Conservation (phyloP, 768 basidiomycete genomes). For the Suillus cothurnatus region DNA sequence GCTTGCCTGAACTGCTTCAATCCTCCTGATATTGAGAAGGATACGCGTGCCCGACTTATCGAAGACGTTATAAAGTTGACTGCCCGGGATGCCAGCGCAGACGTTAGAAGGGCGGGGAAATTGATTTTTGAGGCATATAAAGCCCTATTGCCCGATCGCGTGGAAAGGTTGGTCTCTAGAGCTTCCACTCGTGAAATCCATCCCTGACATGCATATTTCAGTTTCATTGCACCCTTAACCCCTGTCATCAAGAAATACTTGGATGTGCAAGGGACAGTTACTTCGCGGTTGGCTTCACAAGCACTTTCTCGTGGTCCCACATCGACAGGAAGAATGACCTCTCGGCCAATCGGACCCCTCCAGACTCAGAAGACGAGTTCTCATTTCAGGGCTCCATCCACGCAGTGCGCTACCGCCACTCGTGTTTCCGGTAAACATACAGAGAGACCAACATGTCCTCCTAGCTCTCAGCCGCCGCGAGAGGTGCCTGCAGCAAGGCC, state of each 20-base stretch:
- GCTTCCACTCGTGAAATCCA: conserved; percentile 3
- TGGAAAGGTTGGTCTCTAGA: conserved; percentile 55
- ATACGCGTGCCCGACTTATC: conserved; percentile 60
- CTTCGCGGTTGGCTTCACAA: not conserved
- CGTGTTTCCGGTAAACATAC: not conserved
- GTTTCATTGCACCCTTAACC: conserved; percentile 73
- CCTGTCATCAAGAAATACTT: conserved; percentile 80
- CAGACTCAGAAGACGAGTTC: conserved; percentile 5
- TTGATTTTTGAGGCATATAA: conserved; percentile 79
- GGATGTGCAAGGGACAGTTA: conserved; percentile 40
- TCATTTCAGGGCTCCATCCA: not conserved
- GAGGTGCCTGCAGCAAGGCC: not conserved
- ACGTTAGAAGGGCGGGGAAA: conserved; percentile 69
- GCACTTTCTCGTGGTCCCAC: not conserved
- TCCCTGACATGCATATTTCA: conserved; percentile 31
- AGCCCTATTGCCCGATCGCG: conserved; percentile 63
- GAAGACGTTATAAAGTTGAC: conserved; percentile 69
- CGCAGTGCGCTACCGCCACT: not conserved
- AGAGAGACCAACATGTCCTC: not conserved
- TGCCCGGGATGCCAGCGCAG: conserved; percentile 73
- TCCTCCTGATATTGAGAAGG: conserved; percentile 78
- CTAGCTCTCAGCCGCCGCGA: not conserved
- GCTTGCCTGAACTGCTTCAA: conserved; percentile 74
- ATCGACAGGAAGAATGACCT: not conserved
- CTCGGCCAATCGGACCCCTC: not conserved